A percentile compares a stretch with the other conserved stretches of the same genome.
phyloP scores from a whole-genome alignment of 305 asterid species.

The Fraxinus baroniana region DNA sequence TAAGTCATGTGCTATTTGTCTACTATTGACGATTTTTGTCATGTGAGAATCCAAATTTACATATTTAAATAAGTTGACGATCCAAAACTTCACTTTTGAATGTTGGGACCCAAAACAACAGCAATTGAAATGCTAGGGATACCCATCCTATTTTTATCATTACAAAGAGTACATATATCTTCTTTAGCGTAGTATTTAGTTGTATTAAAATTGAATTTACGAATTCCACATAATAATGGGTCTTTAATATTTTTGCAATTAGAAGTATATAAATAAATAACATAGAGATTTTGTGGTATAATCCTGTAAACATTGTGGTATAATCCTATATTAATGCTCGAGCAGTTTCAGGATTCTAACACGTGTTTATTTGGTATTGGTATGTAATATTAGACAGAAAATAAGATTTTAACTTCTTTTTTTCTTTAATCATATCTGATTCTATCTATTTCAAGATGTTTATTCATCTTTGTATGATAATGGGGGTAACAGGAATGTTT shows the following conservation, averaged over 20 bases:
- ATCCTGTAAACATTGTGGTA: background rate
- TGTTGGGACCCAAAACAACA: background rate
- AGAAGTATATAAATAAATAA: background rate
- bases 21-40: background rate
- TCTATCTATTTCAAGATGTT: background rate
- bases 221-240: background rate
- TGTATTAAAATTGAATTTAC: background rate
- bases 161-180: background rate
- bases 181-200: background rate
- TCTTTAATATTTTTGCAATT: background rate
- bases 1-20: background rate
- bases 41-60: background rate
- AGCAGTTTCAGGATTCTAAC: background rate
- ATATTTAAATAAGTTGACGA: background rate
- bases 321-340: background rate
- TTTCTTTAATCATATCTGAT: background rate
- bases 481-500: constrained; percentile 8
- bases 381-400: no score
- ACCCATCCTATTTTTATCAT: background rate
- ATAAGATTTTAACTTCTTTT: background rate
- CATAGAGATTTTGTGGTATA: background rate
- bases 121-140: background rate
- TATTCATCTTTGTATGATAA: background rate
- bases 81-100: background rate
- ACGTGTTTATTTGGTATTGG: background rate